These are phyloP conservation scores for Amphicarpaea edgeworthii DNA, from an alignment of 306 rosid species.

Conservation along the genomic window DNA sequence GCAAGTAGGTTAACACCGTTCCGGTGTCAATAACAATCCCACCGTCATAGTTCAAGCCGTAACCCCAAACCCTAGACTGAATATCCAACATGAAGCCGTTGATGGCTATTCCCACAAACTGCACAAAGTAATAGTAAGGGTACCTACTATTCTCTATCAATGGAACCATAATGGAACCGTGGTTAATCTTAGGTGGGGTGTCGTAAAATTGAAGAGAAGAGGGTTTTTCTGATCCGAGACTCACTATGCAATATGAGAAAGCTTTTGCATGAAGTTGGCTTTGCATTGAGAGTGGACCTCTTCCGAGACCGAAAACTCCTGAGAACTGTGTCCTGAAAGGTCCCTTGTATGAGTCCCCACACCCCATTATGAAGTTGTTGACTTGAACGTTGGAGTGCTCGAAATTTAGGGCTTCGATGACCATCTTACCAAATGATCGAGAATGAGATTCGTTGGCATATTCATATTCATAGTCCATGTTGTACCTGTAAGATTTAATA, in stretches of 20 bases:
- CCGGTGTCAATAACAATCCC: constrained; percentile 49
- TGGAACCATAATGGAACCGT: constrained; percentile 39
- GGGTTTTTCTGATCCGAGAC: constrained; percentile 22
- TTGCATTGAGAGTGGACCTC: constrained; percentile 54
- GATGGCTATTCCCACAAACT: constrained; percentile 51
- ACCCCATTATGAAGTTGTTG: constrained; percentile 45
- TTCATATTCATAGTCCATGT: not conserved
- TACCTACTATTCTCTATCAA: constrained; percentile 37
- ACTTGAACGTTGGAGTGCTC: constrained; percentile 28
- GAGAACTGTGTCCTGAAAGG: constrained; percentile 39
- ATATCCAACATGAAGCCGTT: constrained; percentile 56
- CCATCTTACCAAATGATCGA: constrained; percentile 45
- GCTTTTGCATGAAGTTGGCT: constrained; percentile 53
- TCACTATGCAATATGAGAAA: constrained; percentile 44
- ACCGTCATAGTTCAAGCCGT: constrained; percentile 55
- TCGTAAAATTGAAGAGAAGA: constrained; percentile 45
- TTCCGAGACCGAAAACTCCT: constrained; percentile 52
- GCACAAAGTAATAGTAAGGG: constrained; percentile 53
- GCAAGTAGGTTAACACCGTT: constrained; percentile 39
- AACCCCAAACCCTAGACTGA: constrained; percentile 57
- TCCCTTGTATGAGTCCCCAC: constrained; percentile 48
- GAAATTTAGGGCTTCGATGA: constrained; percentile 31
- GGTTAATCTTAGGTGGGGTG: not conserved
- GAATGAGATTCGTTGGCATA: constrained; percentile 19
- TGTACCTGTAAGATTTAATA: not conserved